A percentile compares a stretch with the other conserved stretches of the same genome.
Conservation (phyloP, 1,139 yeast genomes). For the Suhomyces anneliseae region DNA sequence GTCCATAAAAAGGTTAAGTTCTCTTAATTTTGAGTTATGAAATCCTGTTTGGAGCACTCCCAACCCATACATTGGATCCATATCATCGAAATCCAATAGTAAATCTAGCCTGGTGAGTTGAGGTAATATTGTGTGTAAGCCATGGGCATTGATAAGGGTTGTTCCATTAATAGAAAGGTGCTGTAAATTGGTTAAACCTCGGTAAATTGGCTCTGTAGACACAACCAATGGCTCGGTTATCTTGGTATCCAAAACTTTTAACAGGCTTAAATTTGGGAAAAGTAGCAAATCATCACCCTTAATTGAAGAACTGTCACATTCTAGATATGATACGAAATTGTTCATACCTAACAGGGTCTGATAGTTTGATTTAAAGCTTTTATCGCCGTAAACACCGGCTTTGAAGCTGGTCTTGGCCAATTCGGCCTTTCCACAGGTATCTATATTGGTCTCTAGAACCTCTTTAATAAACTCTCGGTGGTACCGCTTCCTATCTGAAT, state of each 20-base stretch:
- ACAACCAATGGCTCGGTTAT: not conserved
- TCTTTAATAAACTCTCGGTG: slow-evolving; percentile 26
- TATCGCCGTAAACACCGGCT: slow-evolving; percentile 18
- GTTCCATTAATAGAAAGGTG: slow-evolving; percentile 21
- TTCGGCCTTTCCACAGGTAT: slow-evolving; percentile 22
- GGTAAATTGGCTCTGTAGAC: not conserved
- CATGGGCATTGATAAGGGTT: slow-evolving; percentile 14
- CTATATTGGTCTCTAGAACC: slow-evolving; percentile 18
- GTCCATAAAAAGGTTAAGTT: slow-evolving; percentile 23
- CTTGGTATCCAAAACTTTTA: slow-evolving; percentile 22
- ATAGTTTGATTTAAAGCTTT: slow-evolving; percentile 19
- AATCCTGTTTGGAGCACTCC: not conserved
- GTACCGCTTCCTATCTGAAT: slow-evolving; percentile 24
- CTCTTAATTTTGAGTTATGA: slow-evolving; percentile 9
- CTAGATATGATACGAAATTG: slow-evolving; percentile 26
- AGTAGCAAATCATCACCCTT: slow-evolving; percentile 12
- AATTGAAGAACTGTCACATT: slow-evolving; percentile 25
- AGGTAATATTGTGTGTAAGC: not conserved
- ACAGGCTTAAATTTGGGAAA: slow-evolving; percentile 20
- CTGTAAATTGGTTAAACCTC: slow-evolving; percentile 6
- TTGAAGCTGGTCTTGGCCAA: slow-evolving; percentile 23
- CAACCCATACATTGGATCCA: slow-evolving; percentile 12
- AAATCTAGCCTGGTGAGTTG: slow-evolving; percentile 26
- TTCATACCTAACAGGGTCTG: slow-evolving; percentile 19
- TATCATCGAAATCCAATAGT: slow-evolving; percentile 24